These are phyloP conservation scores for Cutaneotrichosporon sp. DNA, from an alignment of 1,284 basidiomycete species.

Conservation along the genomic window DNA sequence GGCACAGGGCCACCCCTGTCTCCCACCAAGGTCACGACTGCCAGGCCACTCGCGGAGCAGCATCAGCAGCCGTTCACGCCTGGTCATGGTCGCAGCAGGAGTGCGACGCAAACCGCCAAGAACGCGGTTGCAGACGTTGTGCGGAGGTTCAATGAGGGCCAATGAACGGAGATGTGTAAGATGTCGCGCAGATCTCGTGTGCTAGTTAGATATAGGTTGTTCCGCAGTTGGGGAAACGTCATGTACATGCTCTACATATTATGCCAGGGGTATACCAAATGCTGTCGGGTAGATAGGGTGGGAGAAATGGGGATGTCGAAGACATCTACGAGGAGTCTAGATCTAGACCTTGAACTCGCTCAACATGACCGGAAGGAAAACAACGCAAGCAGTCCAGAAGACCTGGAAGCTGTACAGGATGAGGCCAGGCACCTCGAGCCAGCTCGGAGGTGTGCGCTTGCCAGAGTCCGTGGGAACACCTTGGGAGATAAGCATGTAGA, in stretches of 20 bases:
- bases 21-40: neutral
- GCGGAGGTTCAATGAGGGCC: constrained; percentile 22
- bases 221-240: neutral
- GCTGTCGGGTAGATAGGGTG: neutral
- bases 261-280: neutral
- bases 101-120: constrained; percentile 46
- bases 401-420: constrained; percentile 55
- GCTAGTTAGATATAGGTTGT: neutral
- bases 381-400: constrained; percentile 83
- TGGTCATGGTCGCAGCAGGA: constrained; percentile 21
- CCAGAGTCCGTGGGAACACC: constrained; percentile 48
- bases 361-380: constrained; percentile 80
- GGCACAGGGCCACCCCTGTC: neutral
- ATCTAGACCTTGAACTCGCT: constrained; percentile 58
- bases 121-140: constrained; percentile 46
- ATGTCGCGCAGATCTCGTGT: no score
- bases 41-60: neutral
- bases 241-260: constrained; percentile 8
- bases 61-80: constrained; percentile 18
- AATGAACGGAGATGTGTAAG: no score
- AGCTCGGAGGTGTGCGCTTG: constrained; percentile 42
- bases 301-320: no score
- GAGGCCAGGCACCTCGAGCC: constrained; percentile 61
- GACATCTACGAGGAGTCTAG: no score
- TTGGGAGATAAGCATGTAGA: constrained; percentile 77